A percentile compares a stretch with the other conserved stretches of the same genome.
phyloP scores from a whole-genome alignment of 345 rosid genomes.

The Murraya paniculata region DNA sequence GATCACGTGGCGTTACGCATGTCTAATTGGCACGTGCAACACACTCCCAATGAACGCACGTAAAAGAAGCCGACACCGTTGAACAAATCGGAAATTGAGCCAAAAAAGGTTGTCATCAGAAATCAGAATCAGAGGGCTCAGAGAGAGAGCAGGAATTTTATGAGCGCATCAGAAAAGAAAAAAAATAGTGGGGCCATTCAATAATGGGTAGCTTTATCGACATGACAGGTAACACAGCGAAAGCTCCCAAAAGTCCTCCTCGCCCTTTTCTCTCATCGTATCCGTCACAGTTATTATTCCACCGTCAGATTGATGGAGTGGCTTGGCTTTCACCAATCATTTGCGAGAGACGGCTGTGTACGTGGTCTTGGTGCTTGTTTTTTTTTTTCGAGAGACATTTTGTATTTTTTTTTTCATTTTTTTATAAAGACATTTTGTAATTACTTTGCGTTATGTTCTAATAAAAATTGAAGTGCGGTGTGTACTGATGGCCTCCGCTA shows the following conservation, averaged over 20 bases:
- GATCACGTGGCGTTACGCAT: background rate
- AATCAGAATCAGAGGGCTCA: constrained; percentile 8
- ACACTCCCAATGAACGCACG: background rate
- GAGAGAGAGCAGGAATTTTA: background rate
- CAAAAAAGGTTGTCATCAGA: background rate
- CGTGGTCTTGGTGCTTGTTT: background rate
- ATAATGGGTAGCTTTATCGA: background rate
- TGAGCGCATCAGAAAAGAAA: background rate
- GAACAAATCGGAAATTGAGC: constrained; percentile 14
- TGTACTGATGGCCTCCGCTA: too few relatives aligned
- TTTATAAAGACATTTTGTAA: background rate
- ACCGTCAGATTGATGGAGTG: background rate
- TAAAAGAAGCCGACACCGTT: background rate
- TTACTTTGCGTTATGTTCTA: too few relatives aligned
- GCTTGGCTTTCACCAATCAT: background rate
- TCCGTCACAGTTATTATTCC: background rate
- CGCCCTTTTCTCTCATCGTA: background rate
- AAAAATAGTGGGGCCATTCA: background rate
- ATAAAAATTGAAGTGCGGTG: background rate
- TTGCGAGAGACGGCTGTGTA: background rate
- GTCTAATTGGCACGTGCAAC: background rate
- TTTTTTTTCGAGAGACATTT: background rate
- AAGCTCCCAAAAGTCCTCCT: background rate
- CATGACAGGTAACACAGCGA: constrained; percentile 23
- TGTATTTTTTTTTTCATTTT: too few relatives aligned